Base-by-base conservation (phyloP, 176 grass and related monocot genomes). In the Oropetium thomaeum region DNA sequence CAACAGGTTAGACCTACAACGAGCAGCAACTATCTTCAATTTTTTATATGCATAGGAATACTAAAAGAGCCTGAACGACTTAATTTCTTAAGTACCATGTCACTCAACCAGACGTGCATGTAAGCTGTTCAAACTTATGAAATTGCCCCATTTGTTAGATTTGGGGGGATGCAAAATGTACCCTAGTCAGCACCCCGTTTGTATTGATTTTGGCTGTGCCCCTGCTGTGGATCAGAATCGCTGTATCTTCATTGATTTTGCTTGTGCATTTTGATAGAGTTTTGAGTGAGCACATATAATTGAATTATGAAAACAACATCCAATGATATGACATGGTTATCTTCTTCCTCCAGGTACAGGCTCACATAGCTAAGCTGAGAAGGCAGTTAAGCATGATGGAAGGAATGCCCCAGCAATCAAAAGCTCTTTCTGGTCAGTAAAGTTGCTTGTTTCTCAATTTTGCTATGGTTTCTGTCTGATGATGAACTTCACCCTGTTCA, bases 361-460 rank as follows among this genome's bases (percentile, higher is more conserved):
- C 89, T 28, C 89, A 96, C 75, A 96, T 99, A 57, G 91, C 86
- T 17, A 99, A 99, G 80, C 82, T 99, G 60, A 92, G 89, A 81
- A 89, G 96, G 80, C 96, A 96, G 77, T 65, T 99, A 87, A 96
- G 59, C 70, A 90, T 92, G 84, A 88, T 99, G 26, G 96, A 96
- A 35, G 89, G 91, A 71, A 68, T 85, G 68, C 91, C 96, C 19
- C 91, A 85, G 22, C 87, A 74, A 43, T 79, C 84, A 28, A 98
- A 92, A 86, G 84, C 69, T 38, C 47, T 82, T 84, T 87, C 82
- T 67, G 96, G 96, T 80, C 77, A 88, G 88, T 90, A 84, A 84
- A 70, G 10, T 74, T 83, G 19, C 9, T 62, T 14, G 0, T 68
- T 58, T 57, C 15, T 9, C 27, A 29, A 62, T 59, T 62, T 16